Percentiles rank a stretch among this genome's conserved stretches.
These are phyloP conservation scores for Penicillium verhagenii DNA, from an alignment of 495 filamentous ascomycete genomes.

Conservation along the genomic window DNA sequence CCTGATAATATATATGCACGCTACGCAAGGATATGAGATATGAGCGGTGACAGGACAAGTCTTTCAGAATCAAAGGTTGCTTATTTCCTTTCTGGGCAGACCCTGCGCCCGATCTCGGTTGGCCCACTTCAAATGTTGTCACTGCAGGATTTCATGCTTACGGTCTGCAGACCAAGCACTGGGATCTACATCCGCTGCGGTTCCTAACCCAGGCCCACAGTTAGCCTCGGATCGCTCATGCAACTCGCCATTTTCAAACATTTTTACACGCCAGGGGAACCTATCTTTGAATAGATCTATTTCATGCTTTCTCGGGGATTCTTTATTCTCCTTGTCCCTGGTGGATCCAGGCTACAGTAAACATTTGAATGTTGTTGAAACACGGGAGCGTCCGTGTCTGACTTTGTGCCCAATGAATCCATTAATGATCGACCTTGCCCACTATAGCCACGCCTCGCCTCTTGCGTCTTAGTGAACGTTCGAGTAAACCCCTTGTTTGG, in stretches of 20 bases:
- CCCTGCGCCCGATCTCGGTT: not conserved
- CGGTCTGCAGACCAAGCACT: not conserved
- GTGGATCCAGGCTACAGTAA: conserved; percentile 1
- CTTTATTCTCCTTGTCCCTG: not conserved
- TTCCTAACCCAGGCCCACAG: conserved; percentile 4
- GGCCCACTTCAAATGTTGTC: not conserved
- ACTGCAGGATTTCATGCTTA: not conserved
- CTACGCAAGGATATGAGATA: not conserved
- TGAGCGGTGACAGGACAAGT: no score
- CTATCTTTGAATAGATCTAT: not conserved
- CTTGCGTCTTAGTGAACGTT: not conserved
- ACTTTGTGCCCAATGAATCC: conserved; percentile 19
- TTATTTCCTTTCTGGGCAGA: not conserved
- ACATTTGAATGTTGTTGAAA: not conserved
- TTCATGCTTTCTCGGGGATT: not conserved
- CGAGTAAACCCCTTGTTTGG: not conserved
- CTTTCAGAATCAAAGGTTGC: no score
- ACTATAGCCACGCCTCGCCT: conserved; percentile 7
- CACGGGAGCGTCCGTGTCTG: conserved; percentile 2
- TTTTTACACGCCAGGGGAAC: not conserved
- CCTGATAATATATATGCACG: not conserved
- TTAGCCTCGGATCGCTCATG: conserved; percentile 1
- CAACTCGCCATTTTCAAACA: conserved; percentile 5
- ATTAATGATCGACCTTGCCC: conserved; percentile 6
- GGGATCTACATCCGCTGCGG: not conserved